These are phyloP conservation scores for Rhizopus delemar DNA, from an alignment of 371 early-diverging fungal species.

Conservation along the genomic window DNA sequence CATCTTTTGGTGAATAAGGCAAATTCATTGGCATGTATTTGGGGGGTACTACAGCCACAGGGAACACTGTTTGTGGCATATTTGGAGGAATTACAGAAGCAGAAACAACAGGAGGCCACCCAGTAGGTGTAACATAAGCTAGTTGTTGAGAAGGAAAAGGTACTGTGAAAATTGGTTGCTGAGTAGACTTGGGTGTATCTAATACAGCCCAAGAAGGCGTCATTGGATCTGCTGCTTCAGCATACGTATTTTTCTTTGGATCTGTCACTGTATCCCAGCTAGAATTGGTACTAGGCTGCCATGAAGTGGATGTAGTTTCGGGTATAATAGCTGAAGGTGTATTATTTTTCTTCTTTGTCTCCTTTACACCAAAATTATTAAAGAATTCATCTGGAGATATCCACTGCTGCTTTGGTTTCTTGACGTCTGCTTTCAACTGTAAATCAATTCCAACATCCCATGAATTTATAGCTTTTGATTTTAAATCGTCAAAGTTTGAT, in stretches of 20 bases:
- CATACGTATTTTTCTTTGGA: neutral
- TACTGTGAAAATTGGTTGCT: neutral
- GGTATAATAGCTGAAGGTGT: no score
- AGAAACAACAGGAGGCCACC: neutral
- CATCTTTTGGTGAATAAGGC: neutral
- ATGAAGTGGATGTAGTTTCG: no score
- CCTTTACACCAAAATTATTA: neutral
- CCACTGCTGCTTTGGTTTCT: constrained; percentile 29
- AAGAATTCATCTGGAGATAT: constrained; percentile 29
- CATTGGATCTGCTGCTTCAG: constrained; percentile 5
- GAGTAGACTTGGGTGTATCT: neutral
- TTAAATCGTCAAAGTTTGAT: constrained; percentile 32
- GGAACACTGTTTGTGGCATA: neutral
- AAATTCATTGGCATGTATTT: neutral
- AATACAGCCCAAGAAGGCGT: constrained; percentile 15
- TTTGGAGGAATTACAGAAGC: neutral
- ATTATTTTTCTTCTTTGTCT: no score
- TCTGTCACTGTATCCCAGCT: neutral
- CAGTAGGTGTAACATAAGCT: neutral
- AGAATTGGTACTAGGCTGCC: neutral
- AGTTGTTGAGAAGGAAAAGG: neutral
- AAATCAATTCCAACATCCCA: constrained; percentile 41
- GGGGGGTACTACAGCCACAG: neutral
- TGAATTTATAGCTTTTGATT: constrained; percentile 25
- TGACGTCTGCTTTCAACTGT: constrained; percentile 9